Base-by-base conservation (phyloP, 192 early-diverging fungal genomes). In the Chytriomyces sp. region DNA sequence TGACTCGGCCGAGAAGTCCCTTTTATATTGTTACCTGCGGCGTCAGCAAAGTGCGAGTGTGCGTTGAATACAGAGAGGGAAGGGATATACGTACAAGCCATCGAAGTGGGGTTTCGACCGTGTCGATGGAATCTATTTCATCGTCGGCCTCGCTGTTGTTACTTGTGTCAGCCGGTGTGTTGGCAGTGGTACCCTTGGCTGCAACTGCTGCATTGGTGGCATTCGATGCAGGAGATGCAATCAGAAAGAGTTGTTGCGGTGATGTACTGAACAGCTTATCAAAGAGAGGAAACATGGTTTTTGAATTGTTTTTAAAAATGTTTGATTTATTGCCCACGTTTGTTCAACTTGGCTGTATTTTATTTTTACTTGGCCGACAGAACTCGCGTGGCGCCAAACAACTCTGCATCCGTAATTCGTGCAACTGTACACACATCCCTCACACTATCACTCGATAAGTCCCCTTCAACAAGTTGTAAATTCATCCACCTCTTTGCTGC, bases 1-100 rank as follows among this genome's bases (percentile, higher is more conserved):
- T n/a, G 6, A 77, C 20, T 11, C 76, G 65, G 61, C 76, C 76
- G 10, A 77, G 43, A 26, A 77, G 67, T 45, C 76, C n/a, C n/a
- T n/a, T n/a, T n/a, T n/a, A n/a, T n/a, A n/a, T n/a, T n/a, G n/a
- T n/a, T n/a, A n/a, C n/a, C n/a, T n/a, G n/a, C n/a, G n/a, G n/a
- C n/a, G n/a, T n/a, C n/a, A n/a, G 18, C 18, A 28, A n/a, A 23
- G 0, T 13, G 63, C 63, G 18, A 64, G 26, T 64, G n/a, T n/a
- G 11, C 28, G 28, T 57, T 28, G 28, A 28, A 26, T 18, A 13
- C 63, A 13, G n/a, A 24, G 13, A n/a, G n/a, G 45, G 13, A 5
- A 43, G 10, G 16, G 20, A 16, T 69, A n/a, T n/a, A 28, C 47
- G 7, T 47, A 75, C 72, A 66, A 77, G 45, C 43, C 69, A 77